Base-by-base conservation (phyloP, 306 rosid species). In the Citrullus colocynthis region DNA sequence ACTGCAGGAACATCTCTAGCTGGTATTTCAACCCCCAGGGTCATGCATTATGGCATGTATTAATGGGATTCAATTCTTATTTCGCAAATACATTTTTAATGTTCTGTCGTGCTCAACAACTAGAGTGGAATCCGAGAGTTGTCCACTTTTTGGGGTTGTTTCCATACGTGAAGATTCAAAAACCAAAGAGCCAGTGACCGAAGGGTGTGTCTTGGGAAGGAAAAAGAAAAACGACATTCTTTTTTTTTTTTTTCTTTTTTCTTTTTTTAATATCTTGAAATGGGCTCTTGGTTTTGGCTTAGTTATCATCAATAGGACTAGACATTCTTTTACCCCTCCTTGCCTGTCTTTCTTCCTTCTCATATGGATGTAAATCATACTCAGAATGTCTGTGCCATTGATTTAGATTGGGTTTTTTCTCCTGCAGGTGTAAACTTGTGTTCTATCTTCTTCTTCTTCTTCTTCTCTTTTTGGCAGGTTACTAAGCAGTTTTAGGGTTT, bases 31-130 rank as follows among this genome's bases (percentile, higher is more conserved):
- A 93, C 83, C 96, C 91, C 4, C 98, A 90, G 71, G 96, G 96
- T 36, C 98, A 93, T 84, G 96, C 98, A 64, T 72, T 88, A 42
- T 93, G 98, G 94, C 96, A 93, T 74, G 48, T 89, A 83, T 79
- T 90, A 57, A 88, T 90, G 94, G 98, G 94, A 55, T 78, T 93
- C 81, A 93, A 85, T 67, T 81, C 89, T 62, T 89, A 90, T 85
- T 89, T 84, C 39, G 98, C 96, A 70, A 89, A 93, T 85, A 89
- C 96, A 20, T 93, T 93, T 85, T 81, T 90, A 85, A 93, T 93
- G 98, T 93, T 89, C 82, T 90, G 96, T 74, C 94, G 96, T 20
- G 96, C 96, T 71, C 86, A 93, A 49, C 94, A 93, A 79, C 88
- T 86, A 76, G 90, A 78, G 1, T 90, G 91, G 93, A 83, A 89